These are phyloP conservation scores for Tinospora cordifolia DNA, from an alignment of 164 flowering plant species.

Conservation along the genomic window DNA sequence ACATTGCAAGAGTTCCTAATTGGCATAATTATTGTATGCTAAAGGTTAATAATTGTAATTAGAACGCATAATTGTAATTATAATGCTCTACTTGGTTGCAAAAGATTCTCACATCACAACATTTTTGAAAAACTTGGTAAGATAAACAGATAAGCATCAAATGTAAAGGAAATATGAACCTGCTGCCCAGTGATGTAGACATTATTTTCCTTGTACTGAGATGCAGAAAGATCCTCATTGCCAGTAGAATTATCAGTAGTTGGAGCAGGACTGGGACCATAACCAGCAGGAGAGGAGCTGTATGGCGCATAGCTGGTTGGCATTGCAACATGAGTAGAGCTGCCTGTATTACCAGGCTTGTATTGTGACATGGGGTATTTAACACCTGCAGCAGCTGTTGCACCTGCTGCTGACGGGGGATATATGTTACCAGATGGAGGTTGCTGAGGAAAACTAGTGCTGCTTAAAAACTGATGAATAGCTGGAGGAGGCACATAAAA, in stretches of 20 bases:
- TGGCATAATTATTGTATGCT: too few relatives aligned
- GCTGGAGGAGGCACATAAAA: constrained; percentile 64
- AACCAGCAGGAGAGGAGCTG: constrained; percentile 53
- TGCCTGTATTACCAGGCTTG: constrained; percentile 62
- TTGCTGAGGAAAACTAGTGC: constrained; percentile 74
- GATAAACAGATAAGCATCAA: neutral
- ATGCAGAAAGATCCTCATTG: constrained; percentile 60
- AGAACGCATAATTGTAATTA: too few relatives aligned
- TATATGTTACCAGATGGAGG: constrained; percentile 57
- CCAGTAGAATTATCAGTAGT: constrained; percentile 50
- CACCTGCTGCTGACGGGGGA: constrained; percentile 50
- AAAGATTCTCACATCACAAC: too few relatives aligned
- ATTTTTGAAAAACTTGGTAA: too few relatives aligned
- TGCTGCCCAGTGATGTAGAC: constrained; percentile 81
- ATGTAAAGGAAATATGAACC: constrained; percentile 34
- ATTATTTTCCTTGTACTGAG: too few relatives aligned
- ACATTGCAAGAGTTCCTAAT: too few relatives aligned
- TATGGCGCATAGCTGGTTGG: constrained; percentile 59
- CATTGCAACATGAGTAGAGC: constrained; percentile 48
- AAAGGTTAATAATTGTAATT: too few relatives aligned
- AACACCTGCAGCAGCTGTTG: constrained; percentile 37
- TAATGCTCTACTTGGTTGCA: too few relatives aligned
- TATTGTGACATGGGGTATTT: constrained; percentile 67
- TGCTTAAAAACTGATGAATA: constrained; percentile 66
- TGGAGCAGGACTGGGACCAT: constrained; percentile 47